These are phyloP conservation scores for Hypoxylon intermedium DNA, from an alignment of 495 filamentous ascomycete species.

Conservation along the genomic window DNA sequence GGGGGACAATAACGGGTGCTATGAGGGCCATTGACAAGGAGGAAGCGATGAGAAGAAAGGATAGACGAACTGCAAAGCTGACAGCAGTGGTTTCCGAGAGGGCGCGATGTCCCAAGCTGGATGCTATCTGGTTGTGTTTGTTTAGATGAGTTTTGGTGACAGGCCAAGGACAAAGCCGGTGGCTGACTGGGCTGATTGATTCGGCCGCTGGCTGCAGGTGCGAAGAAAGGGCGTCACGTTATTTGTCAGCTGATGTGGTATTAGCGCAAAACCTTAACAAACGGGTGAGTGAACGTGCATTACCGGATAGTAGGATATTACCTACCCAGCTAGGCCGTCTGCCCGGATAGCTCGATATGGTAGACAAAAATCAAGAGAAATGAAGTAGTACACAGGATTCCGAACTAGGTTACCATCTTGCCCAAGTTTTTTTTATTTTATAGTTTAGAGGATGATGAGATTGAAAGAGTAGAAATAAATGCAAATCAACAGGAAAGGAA, in stretches of 20 bases:
- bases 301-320: too few relatives aligned
- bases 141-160: conserved; percentile 7
- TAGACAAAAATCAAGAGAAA: too few relatives aligned
- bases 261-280: too few relatives aligned
- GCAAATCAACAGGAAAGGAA: too few relatives aligned
- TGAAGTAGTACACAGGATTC: too few relatives aligned
- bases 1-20: conserved; percentile 31
- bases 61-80: conserved; percentile 49
- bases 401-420: too few relatives aligned
- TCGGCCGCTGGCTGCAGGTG: not conserved
- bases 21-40: conserved; percentile 28
- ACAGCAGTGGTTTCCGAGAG: conserved; percentile 28
- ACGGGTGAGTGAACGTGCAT: too few relatives aligned
- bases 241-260: not conserved
- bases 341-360: too few relatives aligned
- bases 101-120: conserved; percentile 42
- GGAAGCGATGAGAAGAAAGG: conserved; percentile 42
- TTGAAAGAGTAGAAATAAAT: too few relatives aligned
- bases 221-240: not conserved
- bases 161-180: conserved; percentile 1
- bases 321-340: too few relatives aligned
- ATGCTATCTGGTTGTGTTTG: conserved; percentile 38
- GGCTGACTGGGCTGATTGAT: not conserved
- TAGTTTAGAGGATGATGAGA: too few relatives aligned
- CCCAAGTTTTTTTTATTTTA: too few relatives aligned